Conservation (phyloP, 768 basidiomycete species). For the Mycena galericulata region DNA sequence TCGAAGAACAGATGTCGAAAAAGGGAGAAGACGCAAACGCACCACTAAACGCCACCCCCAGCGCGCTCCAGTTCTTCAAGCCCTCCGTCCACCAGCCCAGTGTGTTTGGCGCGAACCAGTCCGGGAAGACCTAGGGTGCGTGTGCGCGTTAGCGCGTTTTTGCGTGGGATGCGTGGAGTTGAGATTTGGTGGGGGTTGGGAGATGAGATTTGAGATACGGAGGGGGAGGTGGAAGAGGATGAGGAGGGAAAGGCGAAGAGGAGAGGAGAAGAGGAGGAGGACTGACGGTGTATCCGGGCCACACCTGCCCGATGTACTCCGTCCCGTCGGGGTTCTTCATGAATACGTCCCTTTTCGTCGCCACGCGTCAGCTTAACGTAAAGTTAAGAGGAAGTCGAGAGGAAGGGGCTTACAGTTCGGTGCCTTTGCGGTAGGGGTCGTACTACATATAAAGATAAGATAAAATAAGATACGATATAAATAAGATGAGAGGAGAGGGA, state of each 20-base stretch:
- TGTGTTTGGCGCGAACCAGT: slow-evolving; percentile 69
- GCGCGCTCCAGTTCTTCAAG: slow-evolving; percentile 63
- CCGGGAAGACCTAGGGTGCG: slow-evolving; percentile 62
- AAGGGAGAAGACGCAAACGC: not conserved
- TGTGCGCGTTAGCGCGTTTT: too few species aligned
- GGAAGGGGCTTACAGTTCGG: slow-evolving; percentile 60
- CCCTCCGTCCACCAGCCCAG: slow-evolving; percentile 72
- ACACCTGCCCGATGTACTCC: slow-evolving; percentile 80
- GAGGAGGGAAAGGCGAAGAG: too few species aligned
- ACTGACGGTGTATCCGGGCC: slow-evolving; percentile 79
- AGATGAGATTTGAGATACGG: too few species aligned
- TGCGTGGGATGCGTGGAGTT: too few species aligned
- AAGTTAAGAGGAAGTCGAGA: not conserved
- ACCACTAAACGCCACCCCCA: slow-evolving; percentile 61
- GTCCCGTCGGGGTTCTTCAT: slow-evolving; percentile 82
- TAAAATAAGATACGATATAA: not conserved
- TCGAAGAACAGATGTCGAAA: slow-evolving; percentile 41
- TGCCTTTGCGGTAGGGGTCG: slow-evolving; percentile 72
- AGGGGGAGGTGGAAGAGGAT: too few species aligned
- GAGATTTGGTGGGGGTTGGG: too few species aligned
- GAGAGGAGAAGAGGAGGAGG: not conserved
- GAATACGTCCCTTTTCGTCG: slow-evolving; percentile 65
- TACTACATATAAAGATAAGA: slow-evolving; percentile 61
- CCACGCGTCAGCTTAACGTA: not conserved
- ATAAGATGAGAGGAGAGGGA: not conserved